phyloP scores from a whole-genome alignment of 495 filamentous ascomycete genomes.

The Trichoderma asperelloides region DNA sequence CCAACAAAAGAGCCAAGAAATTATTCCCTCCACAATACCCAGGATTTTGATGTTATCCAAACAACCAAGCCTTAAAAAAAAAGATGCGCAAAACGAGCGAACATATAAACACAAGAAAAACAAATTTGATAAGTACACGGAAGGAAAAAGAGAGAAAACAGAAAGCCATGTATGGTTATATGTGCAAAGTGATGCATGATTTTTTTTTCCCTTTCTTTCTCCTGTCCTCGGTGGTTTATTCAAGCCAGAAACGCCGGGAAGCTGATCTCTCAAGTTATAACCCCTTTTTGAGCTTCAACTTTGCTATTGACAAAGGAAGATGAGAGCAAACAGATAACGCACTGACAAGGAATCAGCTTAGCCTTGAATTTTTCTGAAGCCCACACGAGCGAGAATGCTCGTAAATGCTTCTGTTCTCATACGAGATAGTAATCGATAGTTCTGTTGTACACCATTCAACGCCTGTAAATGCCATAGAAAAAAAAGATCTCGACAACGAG shows the following conservation, averaged over 20 bases:
- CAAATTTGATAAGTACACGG: conserved; percentile 1
- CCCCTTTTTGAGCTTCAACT: neutral
- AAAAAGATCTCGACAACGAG: neutral
- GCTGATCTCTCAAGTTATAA: neutral
- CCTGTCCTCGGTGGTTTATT: neutral
- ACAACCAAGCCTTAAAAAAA: neutral
- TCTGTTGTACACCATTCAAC: conserved; percentile 6
- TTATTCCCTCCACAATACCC: neutral
- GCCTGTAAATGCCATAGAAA: conserved; percentile 9
- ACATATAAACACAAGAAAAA: neutral
- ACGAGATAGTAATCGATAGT: neutral
- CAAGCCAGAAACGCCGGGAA: too few species aligned
- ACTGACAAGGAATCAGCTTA: neutral
- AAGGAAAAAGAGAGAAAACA: neutral
- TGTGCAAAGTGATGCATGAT: neutral
- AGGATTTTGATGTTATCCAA: neutral
- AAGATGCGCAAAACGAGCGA: neutral
- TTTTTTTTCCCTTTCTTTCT: neutral
- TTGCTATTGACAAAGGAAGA: neutral
- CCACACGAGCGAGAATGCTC: neutral
- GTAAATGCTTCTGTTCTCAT: neutral
- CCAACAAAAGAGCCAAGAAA: neutral
- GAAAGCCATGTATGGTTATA: neutral
- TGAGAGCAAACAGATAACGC: neutral
- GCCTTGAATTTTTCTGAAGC: too few species aligned